Evolutionary conservation across 371 early-diverging fungal genomes (phyloP).

Genomic region (Saksenaea vasiformis): DNA sequence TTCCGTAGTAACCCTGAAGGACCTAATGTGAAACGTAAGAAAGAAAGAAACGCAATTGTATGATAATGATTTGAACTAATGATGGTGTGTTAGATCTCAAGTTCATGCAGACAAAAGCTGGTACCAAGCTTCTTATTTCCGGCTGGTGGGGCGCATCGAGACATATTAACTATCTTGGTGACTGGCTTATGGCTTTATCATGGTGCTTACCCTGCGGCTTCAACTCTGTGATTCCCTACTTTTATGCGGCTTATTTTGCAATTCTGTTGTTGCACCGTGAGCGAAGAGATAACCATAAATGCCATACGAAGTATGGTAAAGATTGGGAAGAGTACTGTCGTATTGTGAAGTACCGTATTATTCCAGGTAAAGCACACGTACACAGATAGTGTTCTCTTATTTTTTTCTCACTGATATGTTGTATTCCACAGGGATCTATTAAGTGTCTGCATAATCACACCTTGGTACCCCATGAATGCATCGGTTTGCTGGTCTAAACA

Average conservation of each 20-base stretch:
- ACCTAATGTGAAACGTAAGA: constrained; percentile 63
- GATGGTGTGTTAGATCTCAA: constrained; percentile 59
- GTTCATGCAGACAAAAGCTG: constrained; percentile 80
- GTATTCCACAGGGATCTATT: constrained; percentile 14
- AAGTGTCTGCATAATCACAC: neutral
- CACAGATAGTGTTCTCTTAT: neutral
- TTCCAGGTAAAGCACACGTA: constrained; percentile 64
- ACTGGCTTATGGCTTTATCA: constrained; percentile 84
- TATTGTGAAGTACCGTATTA: constrained; percentile 81
- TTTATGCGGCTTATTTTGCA: constrained; percentile 90
- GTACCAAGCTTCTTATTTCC: constrained; percentile 76
- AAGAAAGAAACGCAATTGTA: neutral
- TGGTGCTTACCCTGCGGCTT: constrained; percentile 77
- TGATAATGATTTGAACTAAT: neutral
- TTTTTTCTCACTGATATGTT: neutral
- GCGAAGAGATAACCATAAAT: constrained; percentile 86
- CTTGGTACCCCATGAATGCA: neutral
- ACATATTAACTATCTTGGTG: constrained; percentile 92
- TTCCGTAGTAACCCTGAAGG: constrained; percentile 81
- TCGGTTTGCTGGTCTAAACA: neutral
- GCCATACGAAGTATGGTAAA: constrained; percentile 86
- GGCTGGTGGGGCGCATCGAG: constrained; percentile 96
- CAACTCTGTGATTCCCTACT: constrained; percentile 82
- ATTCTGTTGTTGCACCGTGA: constrained; percentile 88
- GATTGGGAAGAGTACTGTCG: constrained; percentile 92